phyloP scores from a whole-genome alignment of 2,329 filamentous ascomycete species.

The Ascosphaera pollenicola region DNA sequence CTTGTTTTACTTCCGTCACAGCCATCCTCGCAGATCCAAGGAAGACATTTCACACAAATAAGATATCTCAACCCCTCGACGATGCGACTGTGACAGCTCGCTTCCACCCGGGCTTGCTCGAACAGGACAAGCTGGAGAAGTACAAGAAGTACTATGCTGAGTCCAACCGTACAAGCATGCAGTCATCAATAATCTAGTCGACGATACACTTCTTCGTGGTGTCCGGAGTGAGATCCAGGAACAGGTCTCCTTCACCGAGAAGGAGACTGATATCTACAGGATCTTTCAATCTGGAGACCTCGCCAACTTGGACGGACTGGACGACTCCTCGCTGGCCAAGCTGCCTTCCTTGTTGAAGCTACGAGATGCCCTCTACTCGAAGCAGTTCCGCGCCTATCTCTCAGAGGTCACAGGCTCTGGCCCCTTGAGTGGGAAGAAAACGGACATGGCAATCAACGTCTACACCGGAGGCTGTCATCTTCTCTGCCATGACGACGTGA shows the following conservation, averaged over 20 bases:
- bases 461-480: constrained; percentile 94
- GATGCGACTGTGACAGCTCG: constrained; percentile 17
- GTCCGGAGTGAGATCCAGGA: constrained; percentile 77
- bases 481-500: constrained; percentile 94
- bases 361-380: constrained; percentile 87
- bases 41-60: not conserved
- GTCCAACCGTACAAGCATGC: constrained; percentile 57
- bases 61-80: constrained; percentile 12
- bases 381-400: constrained; percentile 71
- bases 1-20: too few relatives aligned
- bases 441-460: constrained; percentile 97
- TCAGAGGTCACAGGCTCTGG: constrained; percentile 70
- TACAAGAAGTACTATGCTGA: constrained; percentile 21
- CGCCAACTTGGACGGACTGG: constrained; percentile 85
- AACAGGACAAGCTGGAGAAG: constrained; percentile 16
- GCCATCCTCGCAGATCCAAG: too few relatives aligned
- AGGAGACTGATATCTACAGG: constrained; percentile 99
- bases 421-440: constrained; percentile 75
- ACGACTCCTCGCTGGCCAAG: constrained; percentile 63
- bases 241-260: constrained; percentile 88
- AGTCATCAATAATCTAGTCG: constrained; percentile 63
- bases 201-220: constrained; percentile 58
- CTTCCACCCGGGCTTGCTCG: constrained; percentile 24
- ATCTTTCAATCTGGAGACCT: constrained; percentile 97
- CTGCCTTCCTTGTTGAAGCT: constrained; percentile 75